These are phyloP conservation scores for Dissophora globulifera DNA, from an alignment of 192 early-diverging fungal genomes.

Conservation along the genomic window DNA sequence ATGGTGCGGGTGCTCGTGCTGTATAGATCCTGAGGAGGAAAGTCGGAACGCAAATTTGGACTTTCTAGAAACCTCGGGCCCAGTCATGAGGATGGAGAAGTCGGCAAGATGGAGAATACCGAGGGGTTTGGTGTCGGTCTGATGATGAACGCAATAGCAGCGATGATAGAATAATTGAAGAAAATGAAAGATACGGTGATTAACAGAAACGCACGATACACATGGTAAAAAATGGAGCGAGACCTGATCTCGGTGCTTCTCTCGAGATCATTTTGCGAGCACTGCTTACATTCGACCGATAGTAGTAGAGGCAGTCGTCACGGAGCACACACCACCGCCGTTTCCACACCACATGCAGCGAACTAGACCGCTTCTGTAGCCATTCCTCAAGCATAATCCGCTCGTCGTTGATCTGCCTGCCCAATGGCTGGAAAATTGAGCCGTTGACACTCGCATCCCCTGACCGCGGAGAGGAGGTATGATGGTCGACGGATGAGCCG, in stretches of 20 bases:
- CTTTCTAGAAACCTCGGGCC: conserved; percentile 17
- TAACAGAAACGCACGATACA: too few species aligned
- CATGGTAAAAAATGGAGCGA: background rate
- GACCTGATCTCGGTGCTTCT: background rate
- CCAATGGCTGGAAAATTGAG: conserved; percentile 9
- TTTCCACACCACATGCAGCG: conserved; percentile 39
- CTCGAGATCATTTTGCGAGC: background rate
- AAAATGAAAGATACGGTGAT: too few species aligned
- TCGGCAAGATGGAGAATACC: conserved; percentile 27
- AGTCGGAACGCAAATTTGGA: conserved; percentile 23
- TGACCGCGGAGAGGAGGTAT: too few species aligned
- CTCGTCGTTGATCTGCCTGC: background rate
- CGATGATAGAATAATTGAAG: background rate
- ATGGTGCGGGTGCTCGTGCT: conserved; percentile 25
- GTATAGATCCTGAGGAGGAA: conserved; percentile 19
- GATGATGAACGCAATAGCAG: background rate
- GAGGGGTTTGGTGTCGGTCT: conserved; percentile 39
- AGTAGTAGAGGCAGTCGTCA: conserved; percentile 28
- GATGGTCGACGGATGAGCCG: too few species aligned
- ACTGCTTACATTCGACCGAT: conserved; percentile 31
- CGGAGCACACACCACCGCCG: conserved; percentile 45
- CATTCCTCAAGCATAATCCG: conserved; percentile 36
- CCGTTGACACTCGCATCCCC: conserved; percentile 10
- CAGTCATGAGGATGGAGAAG: conserved; percentile 15
- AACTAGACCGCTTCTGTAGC: conserved; percentile 33